A percentile compares a stretch with the other conserved stretches of the same genome.
Evolutionary conservation across 148 eudicot species (phyloP).

Genomic region (Rhododendron ovatum): DNA sequence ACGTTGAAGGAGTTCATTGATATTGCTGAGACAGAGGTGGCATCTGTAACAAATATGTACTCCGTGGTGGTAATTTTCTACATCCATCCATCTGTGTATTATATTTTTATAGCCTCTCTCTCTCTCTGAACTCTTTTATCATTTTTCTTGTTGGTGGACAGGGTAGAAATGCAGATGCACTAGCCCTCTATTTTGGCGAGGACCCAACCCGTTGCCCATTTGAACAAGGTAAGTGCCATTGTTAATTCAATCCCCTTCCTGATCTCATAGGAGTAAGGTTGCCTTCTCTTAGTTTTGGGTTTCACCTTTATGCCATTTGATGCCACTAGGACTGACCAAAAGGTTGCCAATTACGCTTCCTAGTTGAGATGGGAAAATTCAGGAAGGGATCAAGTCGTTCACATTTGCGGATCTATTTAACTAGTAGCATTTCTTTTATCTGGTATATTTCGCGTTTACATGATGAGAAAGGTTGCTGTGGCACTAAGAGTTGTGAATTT

Average conservation of each 20-base stretch:
- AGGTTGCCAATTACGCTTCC: neutral
- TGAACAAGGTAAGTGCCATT: slow-evolving; percentile 70
- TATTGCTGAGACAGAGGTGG: slow-evolving; percentile 73
- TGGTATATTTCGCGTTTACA: neutral
- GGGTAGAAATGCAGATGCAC: slow-evolving; percentile 96
- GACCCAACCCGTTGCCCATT: slow-evolving; percentile 93
- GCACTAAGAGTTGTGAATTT: neutral
- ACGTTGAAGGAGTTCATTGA: slow-evolving; percentile 67
- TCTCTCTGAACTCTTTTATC: neutral
- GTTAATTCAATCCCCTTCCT: neutral
- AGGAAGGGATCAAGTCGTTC: neutral
- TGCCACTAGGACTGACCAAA: neutral
- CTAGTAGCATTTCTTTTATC: neutral
- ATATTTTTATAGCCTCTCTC: neutral
- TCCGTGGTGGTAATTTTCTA: slow-evolving; percentile 61
- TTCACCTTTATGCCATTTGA: neutral
- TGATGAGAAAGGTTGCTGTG: neutral
- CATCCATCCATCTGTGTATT: slow-evolving; percentile 2
- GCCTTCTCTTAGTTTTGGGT: neutral
- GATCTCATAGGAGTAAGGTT: neutral
- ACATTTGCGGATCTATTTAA: neutral
- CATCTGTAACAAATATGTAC: slow-evolving; percentile 59
- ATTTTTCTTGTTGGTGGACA: slow-evolving; percentile 37
- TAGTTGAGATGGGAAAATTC: neutral
- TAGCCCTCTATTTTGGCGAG: slow-evolving; percentile 90